Evolutionary conservation across 2,329 filamentous ascomycete genomes (phyloP), one percentile per base, ranked within the genome.

Genomic region (Xylaria sp.): DNA sequence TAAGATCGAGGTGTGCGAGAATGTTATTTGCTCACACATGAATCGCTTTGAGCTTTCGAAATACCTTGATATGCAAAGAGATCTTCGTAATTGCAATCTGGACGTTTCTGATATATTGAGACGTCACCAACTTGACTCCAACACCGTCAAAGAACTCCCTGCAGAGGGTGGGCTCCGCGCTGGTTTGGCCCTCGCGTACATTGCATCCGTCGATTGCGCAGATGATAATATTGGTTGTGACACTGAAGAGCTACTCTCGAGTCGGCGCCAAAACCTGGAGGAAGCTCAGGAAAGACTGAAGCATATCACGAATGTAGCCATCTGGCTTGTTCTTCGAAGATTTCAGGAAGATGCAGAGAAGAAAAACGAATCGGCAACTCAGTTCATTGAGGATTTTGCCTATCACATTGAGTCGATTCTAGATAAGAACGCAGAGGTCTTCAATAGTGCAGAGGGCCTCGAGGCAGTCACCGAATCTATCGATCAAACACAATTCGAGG

Each of bases 11-110:
- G 59, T 77, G 4, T 39, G 52, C 12, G 72, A 76, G 25, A 63
- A 63, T 8, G 73, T 80, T 1, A 39, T 80, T 28, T 75, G 81
- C 28, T 74, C 73, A 39, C 50, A 72, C 8, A 72, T 80, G 70
- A 75, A 66, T 1, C 66, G 69, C 1, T 44, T 69, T 3, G 76
- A 79, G 18, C 59, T 72, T 2, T 46, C 75, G 2, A 34, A 73
- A 4, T 82, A 82, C 51, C 59, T 76, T 18, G 65, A 77, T 15
- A 60, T 78, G 1, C 78, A 81, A 48, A 75, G 77, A 63, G 73
- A 76, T 1, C 66, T 81, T 2, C 75, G 73, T 13, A 71, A 73
- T 28, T 75, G 73, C 2, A 70, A 75, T 20, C 75, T 81, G 70
- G 76, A 80, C 12, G 67, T 74, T 2, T 72, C 78, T 28, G 56